Percentiles rank a stretch among this genome's conserved stretches.
These are phyloP conservation scores for Ganoderma leucocontextum DNA, from an alignment of 1,284 basidiomycete genomes.

Conservation along the genomic window DNA sequence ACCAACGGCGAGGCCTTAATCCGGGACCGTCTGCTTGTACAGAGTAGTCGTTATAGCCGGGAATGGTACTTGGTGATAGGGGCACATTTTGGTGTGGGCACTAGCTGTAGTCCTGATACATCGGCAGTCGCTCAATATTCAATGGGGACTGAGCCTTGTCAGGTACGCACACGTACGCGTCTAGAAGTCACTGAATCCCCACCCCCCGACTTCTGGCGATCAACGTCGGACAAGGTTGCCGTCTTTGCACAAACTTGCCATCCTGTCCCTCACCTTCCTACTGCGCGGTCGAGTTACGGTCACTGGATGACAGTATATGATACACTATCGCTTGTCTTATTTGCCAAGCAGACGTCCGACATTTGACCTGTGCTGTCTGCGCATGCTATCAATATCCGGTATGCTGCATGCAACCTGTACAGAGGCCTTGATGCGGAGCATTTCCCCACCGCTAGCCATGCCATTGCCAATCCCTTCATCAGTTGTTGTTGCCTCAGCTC, in stretches of 20 bases:
- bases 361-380: background rate
- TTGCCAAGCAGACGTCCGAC: background rate
- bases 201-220: background rate
- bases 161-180: background rate
- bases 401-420: background rate
- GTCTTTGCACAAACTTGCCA: background rate
- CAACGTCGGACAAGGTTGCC: background rate
- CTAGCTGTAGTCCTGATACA: background rate
- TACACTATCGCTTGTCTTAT: background rate
- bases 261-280: background rate
- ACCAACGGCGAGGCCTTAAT: background rate
- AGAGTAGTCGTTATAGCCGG: background rate
- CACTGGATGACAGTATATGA: background rate
- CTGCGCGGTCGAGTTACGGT: background rate
- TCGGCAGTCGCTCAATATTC: background rate
- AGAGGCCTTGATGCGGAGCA: background rate
- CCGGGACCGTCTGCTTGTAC: background rate
- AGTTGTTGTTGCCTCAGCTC: too few species aligned
- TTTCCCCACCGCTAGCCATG: background rate
- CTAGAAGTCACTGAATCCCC: background rate
- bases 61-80: background rate
- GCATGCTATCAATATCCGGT: background rate
- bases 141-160: slow-evolving; percentile 6
- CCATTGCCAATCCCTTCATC: too few species aligned
- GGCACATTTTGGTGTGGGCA: too few species aligned